These are phyloP conservation scores for Yarrowia divulgata DNA, from an alignment of 805 yeast species.

Conservation along the genomic window DNA sequence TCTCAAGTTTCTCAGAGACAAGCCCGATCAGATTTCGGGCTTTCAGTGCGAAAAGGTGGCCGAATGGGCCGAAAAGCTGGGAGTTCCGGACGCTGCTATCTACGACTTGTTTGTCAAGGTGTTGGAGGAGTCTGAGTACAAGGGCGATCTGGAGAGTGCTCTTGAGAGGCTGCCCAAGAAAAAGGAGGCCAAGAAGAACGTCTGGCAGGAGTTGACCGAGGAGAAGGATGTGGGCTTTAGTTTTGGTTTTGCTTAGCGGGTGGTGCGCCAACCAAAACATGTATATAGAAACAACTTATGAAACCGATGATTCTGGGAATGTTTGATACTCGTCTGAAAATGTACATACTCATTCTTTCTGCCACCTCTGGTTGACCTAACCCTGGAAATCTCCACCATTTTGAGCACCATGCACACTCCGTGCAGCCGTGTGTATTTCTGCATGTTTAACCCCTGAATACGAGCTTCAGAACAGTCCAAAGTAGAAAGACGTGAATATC, in stretches of 20 bases:
- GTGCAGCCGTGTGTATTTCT: no score
- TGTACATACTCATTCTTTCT: no score
- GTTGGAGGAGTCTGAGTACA: slow-evolving; percentile 1
- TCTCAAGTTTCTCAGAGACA: slow-evolving; percentile 69
- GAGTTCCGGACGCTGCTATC: background rate
- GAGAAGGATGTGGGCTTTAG: slow-evolving; percentile 47
- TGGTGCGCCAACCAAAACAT: no score
- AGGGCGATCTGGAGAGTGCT: slow-evolving; percentile 2
- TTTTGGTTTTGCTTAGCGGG: slow-evolving; percentile 50
- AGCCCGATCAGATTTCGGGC: slow-evolving; percentile 78
- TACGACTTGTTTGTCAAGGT: slow-evolving; percentile 30
- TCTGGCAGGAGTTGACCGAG: slow-evolving; percentile 59
- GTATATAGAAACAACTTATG: no score
- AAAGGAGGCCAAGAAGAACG: background rate
- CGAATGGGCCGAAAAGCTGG: background rate
- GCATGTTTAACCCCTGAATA: no score
- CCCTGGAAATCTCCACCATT: no score
- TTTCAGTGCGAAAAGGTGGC: slow-evolving; percentile 56
- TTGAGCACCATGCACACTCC: no score
- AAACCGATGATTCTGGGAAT: no score
- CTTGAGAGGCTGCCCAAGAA: slow-evolving; percentile 11
- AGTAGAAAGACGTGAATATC: no score
- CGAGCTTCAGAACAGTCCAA: no score
- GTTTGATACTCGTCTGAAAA: no score
- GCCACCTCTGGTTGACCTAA: no score